Base-by-base conservation (phyloP, 148 eudicot species). In the Vaccinium corymbosum region DNA sequence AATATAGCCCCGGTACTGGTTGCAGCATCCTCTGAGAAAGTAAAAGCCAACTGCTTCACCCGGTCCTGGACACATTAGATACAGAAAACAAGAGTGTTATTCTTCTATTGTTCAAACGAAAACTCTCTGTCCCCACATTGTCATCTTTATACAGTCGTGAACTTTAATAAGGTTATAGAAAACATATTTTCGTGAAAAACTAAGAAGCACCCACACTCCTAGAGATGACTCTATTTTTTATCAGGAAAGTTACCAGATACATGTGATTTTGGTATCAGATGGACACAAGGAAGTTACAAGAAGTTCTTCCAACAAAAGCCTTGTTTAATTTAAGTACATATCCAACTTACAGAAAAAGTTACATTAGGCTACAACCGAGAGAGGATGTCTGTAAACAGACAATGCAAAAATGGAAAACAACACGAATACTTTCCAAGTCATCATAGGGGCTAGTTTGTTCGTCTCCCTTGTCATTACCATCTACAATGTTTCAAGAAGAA, bases 381-480 rank as follows among this genome's bases (percentile, higher is more conserved):
- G 35, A 25, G 59, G 16, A 42, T 61, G 72, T 61, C 17, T 22
- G 38, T 72, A 46, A 61, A 59, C 49, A 66, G 29, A 68, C 38
- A 68, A 68, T 13, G 20, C 49, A 51, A 62, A 29, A 80, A 80
- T 15, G 22, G 25, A 78, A 16, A 78, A 61, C 32, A 62, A 59
- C 62, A 59, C 9, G 14, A 38, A 61, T 59, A n/a, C 7, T 85
- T n/a, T 85, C 80, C 8, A 61, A 32, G 27, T 79, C 62, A 25
- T 73, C 84, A 0, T 83, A 82, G 51, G 80, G n/a, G n/a, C 64
- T 73, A 12, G 6, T 75, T 11, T 82, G 51, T 78, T 83, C 83
- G 27, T 90, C 88, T 80, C 66, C 71, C 15, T 17, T 76, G 22
- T 22, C 84, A 6, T 75, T 82, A 2, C 71, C 80, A 4, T 68